These are phyloP conservation scores for Simplicillium sp. DNA, from an alignment of 2,329 filamentous ascomycete species.

Conservation along the genomic window DNA sequence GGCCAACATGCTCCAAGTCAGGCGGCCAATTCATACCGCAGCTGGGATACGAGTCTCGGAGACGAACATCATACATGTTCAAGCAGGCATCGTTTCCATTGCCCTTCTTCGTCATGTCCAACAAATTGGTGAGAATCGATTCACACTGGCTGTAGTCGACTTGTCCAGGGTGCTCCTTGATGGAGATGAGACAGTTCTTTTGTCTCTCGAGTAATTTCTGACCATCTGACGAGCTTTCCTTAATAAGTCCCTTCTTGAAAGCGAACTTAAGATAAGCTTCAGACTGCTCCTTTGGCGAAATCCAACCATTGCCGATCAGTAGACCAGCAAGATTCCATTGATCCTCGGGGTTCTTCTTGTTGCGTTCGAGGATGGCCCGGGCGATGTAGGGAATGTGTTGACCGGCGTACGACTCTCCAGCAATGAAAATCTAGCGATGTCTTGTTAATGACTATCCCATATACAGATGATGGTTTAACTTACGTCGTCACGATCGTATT, in stretches of 20 bases:
- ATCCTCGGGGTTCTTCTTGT: conserved; percentile 46
- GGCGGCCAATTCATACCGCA: conserved; percentile 99
- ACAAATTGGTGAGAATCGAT: conserved; percentile 61
- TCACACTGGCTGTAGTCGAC: conserved; percentile 71
- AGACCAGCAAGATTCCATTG: conserved; percentile 75
- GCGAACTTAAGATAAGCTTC: conserved; percentile 75
- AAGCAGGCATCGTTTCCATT: conserved; percentile 53
- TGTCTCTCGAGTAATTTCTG: conserved; percentile 60
- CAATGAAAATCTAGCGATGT: conserved; percentile 67
- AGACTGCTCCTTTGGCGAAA: conserved; percentile 84
- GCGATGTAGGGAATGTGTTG: conserved; percentile 97
- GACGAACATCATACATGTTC: conserved; percentile 96
- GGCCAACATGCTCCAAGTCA: conserved; percentile 66
- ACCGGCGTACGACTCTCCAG: conserved; percentile 93
- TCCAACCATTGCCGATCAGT: conserved; percentile 96
- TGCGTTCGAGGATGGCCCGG: conserved; percentile 80
- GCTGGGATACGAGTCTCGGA: conserved; percentile 68
- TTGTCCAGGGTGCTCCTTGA: conserved; percentile 33
- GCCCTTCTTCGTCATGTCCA: conserved; percentile 52
- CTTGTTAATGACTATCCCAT: conserved; percentile 10
- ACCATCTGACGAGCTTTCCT: conserved; percentile 54
- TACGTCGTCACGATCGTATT: conserved; percentile 88
- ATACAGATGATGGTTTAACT: conserved; percentile 25
- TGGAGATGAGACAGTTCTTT: conserved; percentile 56
- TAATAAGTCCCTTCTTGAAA: conserved; percentile 65